Percentiles rank a stretch among this genome's conserved stretches.
These are phyloP conservation scores for Ligustrum vulgare DNA, from an alignment of 257 asterid species.

Conservation along the genomic window DNA sequence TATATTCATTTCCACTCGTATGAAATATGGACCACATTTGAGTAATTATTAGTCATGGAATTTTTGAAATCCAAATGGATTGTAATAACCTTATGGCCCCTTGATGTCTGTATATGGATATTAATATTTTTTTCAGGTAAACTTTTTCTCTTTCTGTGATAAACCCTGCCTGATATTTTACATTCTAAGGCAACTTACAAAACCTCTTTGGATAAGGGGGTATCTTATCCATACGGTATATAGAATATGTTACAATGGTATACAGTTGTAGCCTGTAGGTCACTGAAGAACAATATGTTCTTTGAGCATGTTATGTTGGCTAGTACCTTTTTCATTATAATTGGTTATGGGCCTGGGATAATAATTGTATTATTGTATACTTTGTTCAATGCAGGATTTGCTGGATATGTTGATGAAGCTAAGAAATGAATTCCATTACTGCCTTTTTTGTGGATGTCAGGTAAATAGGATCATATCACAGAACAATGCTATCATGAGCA, in stretches of 20 bases:
- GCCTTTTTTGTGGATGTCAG: conserved; percentile 94
- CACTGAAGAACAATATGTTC: not conserved
- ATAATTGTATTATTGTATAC: conserved; percentile 14
- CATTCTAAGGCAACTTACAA: not conserved
- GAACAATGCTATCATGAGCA: not conserved
- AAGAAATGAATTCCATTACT: conserved; percentile 70
- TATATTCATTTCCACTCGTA: not conserved
- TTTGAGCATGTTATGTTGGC: not conserved
- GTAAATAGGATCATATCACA: conserved; percentile 30
- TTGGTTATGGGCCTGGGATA: not conserved
- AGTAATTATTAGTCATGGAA: not conserved
- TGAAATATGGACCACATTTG: not conserved
- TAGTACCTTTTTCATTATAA: not conserved
- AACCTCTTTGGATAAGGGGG: not conserved
- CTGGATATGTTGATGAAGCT: conserved; percentile 59
- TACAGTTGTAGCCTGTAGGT: not conserved
- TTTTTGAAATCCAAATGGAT: not conserved
- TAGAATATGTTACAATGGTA: not conserved
- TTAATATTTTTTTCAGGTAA: not conserved
- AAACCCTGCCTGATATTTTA: not conserved
- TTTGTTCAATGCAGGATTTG: conserved; percentile 66
- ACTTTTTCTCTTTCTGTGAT: not conserved
- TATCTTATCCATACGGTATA: not conserved
- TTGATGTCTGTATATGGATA: not conserved
- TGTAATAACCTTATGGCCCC: not conserved